Evolutionary conservation across 768 basidiomycete species (phyloP), one percentile per base, ranked within the genome.

Genomic region (Rhizopogon sp.): DNA sequence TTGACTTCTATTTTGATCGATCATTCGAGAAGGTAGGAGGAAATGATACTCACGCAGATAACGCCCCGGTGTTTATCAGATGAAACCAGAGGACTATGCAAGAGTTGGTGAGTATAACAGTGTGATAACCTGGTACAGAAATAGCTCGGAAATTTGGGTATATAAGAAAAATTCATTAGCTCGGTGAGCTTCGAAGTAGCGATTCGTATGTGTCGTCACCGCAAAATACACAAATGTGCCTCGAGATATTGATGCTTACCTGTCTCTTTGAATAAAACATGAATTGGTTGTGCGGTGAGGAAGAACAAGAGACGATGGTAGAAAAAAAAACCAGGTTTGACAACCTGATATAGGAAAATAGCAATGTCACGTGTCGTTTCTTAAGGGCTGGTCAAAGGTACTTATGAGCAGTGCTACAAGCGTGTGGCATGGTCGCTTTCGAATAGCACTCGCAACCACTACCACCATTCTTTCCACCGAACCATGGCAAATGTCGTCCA

Each of bases 101-200:
- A 43, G 42, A 17, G 3, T n/a, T 28, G 35, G 16, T 41, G n/a
- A 3, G 57, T 61, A 55, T 31, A 9, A 3, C 16, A 20, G 20
- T 33, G 39, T 40, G 35, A n/a, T 16, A 39, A 45, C 47, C 17
- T 10, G 46, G 51, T 14, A 41, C 63, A 54, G 49, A 62, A 61
- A 66, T 70, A 62, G 74, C 78, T 91, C 89, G 75, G 90, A 90
- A 91, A 92, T 90, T 92, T 91, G 89, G 90, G 89, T 92, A 91
- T 92, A 74, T 81, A 67, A 75, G 76, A 74, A 68, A 72, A 68
- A 69, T 74, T 91, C 88, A 90, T 79, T 22, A 85, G 81, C 87
- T 72, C 58, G 56, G 6, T 25, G 66, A 61, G 82, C 83, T 83
- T 91, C 89, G 68, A 89, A 82, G 89, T 91, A 90, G 88, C 88